Percentiles rank a stretch among this genome's conserved stretches.
Evolutionary conservation across 169 alveolate genomes (phyloP).

Genomic region (Besnoitia besnoiti): DNA sequence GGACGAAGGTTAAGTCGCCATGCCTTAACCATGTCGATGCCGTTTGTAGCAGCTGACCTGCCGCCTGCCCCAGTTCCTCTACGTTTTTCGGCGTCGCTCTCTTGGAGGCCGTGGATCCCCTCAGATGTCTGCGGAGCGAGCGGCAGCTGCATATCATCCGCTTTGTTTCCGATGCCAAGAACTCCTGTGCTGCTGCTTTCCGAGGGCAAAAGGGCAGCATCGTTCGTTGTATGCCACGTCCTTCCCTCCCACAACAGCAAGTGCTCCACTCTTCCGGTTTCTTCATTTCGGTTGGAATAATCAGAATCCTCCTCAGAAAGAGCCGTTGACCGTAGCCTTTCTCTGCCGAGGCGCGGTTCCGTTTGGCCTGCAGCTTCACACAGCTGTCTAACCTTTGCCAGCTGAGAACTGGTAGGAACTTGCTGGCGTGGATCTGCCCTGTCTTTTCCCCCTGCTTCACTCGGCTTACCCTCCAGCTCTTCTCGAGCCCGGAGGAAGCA

Average conservation of each 20-base stretch:
- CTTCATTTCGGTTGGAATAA: background rate
- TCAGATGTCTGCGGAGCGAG: background rate
- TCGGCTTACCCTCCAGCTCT: background rate
- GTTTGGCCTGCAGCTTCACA: slow-evolving; percentile 4
- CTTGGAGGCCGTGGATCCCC: background rate
- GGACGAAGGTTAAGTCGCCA: background rate
- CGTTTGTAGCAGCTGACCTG: background rate
- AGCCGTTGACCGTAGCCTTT: background rate
- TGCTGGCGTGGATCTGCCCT: background rate
- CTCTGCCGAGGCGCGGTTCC: background rate
- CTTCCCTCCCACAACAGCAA: background rate
- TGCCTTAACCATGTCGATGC: slow-evolving; percentile 41
- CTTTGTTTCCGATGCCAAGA: background rate
- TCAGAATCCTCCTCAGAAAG: background rate
- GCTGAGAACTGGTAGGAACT: slow-evolving; percentile 2
- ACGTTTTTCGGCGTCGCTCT: background rate
- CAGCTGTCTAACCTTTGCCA: slow-evolving; percentile 44
- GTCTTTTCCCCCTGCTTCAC: background rate
- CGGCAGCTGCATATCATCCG: background rate
- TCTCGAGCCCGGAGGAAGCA: slow-evolving; percentile 13
- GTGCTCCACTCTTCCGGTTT: slow-evolving; percentile 15
- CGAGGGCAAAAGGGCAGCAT: background rate
- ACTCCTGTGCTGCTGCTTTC: background rate
- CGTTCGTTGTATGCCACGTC: background rate
- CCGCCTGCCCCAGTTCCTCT: background rate